phyloP scores from a whole-genome alignment of 1,284 basidiomycete genomes.

The Heterobasidion occidentale region DNA sequence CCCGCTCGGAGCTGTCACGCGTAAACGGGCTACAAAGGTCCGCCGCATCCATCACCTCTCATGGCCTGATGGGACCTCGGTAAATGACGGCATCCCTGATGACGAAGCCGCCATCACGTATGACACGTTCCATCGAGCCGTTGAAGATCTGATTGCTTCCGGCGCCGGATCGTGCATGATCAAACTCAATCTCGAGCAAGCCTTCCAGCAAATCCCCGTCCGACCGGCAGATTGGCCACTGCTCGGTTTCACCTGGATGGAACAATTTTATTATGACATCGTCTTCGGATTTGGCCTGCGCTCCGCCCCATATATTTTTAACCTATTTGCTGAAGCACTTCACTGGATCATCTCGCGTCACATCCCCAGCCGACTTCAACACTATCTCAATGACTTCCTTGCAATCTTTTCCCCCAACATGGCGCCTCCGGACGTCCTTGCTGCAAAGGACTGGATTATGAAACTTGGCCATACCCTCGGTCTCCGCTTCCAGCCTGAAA shows the following conservation, averaged over 20 bases:
- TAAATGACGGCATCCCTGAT: no score
- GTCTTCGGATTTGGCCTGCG: constrained; percentile 17
- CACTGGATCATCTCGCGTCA: constrained; percentile 28
- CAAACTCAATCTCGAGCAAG: constrained; percentile 31
- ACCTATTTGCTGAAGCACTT: constrained; percentile 26
- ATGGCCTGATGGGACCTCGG: no score
- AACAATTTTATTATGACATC: constrained; percentile 20
- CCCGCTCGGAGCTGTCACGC: no score
- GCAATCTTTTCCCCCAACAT: constrained; percentile 10
- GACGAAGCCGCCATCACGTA: no score
- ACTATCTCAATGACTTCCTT: constrained; percentile 26
- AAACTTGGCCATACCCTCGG: constrained; percentile 17
- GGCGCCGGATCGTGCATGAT: constrained; percentile 24
- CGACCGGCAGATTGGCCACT: constrained; percentile 22
- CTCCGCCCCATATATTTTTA: constrained; percentile 30
- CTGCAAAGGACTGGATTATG: constrained; percentile 18
- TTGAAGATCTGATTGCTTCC: constrained; percentile 3
- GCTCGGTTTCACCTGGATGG: constrained; percentile 25
- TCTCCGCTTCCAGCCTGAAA: constrained; percentile 19
- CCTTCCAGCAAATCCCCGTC: constrained; percentile 29
- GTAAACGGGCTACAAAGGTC: no score
- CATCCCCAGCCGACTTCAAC: constrained; percentile 16
- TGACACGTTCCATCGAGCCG: no score
- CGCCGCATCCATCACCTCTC: no score
- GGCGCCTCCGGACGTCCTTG: background rate